Conservation (phyloP, 345 rosid species). For the Toxicodendron radicans region DNA sequence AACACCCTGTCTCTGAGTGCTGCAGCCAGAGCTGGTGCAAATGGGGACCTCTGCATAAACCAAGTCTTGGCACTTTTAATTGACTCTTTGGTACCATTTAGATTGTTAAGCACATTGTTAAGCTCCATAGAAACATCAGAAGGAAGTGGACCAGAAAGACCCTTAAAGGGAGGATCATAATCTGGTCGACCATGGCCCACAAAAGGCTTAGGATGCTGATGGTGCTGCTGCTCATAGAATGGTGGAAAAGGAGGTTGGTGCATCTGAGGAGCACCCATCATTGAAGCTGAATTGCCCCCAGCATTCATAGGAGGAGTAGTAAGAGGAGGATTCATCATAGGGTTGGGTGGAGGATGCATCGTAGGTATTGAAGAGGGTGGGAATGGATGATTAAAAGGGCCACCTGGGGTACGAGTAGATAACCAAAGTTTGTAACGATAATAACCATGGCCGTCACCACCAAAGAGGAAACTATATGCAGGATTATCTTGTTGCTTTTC, state of each 20-base stretch:
- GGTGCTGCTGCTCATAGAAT: slow-evolving; percentile 79
- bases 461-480: slow-evolving; percentile 83
- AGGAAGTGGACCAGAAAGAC: slow-evolving; percentile 84
- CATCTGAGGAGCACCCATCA: slow-evolving; percentile 59
- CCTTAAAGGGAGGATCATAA: slow-evolving; percentile 76
- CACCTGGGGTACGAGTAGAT: slow-evolving; percentile 58
- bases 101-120: slow-evolving; percentile 62
- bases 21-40: slow-evolving; percentile 93
- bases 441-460: slow-evolving; percentile 90
- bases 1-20: slow-evolving; percentile 84
- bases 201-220: slow-evolving; percentile 68
- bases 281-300: slow-evolving; percentile 44
- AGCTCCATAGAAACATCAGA: slow-evolving; percentile 88
- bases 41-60: slow-evolving; percentile 97
- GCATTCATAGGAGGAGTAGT: slow-evolving; percentile 38
- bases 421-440: slow-evolving; percentile 85
- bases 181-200: slow-evolving; percentile 61
- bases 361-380: slow-evolving; percentile 49
- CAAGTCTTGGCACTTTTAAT: slow-evolving; percentile 96
- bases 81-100: slow-evolving; percentile 96
- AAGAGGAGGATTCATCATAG: slow-evolving; percentile 58
- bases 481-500: slow-evolving; percentile 95
- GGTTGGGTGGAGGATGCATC: slow-evolving; percentile 73
- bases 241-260: slow-evolving; percentile 80
- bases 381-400: slow-evolving; percentile 63